Evolutionary conservation across 257 asterid species (phyloP), one percentile per base, ranked within the genome.

Genomic region (Eucommia ulmoides): DNA sequence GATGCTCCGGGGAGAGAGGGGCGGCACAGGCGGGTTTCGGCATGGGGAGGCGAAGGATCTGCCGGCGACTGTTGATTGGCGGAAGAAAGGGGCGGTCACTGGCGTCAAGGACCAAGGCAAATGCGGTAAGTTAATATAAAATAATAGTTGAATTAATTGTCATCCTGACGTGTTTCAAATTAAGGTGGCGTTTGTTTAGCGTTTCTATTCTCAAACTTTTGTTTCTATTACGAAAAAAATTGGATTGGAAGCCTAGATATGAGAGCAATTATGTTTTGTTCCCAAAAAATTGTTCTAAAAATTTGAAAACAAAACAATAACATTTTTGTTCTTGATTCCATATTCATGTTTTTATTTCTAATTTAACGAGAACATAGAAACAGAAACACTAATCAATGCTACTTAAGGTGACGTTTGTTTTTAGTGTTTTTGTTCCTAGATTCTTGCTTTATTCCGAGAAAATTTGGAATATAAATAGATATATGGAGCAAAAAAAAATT

Each of bases 51-150:
- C 74, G 8, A 65, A 38, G 3, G 55, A 72, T 64, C 50, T 79
- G 52, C 95, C 95, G 0, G 59, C 72, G 1, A 73, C 94, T 0
- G 66, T 88, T 25, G 95, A 88, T 70, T 88, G 97, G 95, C 75
- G 94, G 52, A 70, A 74, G 66, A 73, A 71, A 49, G 97, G 95
- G 14, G 88, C 92, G 24, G 94, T 84, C 29, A 81, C 94, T 56
- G 59, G 46, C 45, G 62, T 88, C 64, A 88, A 88, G 77, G 50
- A 88, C 80, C 97, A 88, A 70, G 95, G 97, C 41, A 61, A 45
- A 52, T 88, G 97, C 19, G 97, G 97, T 79, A 60, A 53, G 75
- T 61, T n/a, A n/a, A n/a, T n/a, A n/a, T n/a, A n/a, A n/a, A n/a
- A n/a, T n/a, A n/a, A n/a, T n/a, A n/a, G n/a, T n/a, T n/a, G n/a